These are phyloP conservation scores for Chiua virens DNA, from an alignment of 768 basidiomycete genomes.

Conservation along the genomic window DNA sequence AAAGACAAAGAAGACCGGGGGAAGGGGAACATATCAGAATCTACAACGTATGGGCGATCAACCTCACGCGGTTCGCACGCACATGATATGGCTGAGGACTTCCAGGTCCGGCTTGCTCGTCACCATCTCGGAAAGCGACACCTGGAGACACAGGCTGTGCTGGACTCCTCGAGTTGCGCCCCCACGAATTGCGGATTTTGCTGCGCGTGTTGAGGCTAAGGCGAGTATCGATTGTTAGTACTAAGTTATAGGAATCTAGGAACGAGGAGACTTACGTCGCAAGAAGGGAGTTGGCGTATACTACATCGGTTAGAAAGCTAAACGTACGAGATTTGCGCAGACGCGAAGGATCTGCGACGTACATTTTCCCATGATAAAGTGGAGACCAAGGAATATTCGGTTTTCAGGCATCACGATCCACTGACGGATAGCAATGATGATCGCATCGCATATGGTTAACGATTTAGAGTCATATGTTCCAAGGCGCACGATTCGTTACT, in stretches of 20 bases:
- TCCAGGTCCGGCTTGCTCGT: neutral
- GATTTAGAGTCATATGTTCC: neutral
- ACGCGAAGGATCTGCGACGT: neutral
- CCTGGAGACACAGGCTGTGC: neutral
- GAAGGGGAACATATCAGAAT: neutral
- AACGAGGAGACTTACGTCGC: conserved; percentile 20
- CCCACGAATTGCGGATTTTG: conserved; percentile 4
- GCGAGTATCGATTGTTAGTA: neutral
- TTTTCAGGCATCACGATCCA: conserved; percentile 23
- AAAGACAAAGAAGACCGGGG: neutral
- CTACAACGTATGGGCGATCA: neutral
- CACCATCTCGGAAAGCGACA: neutral
- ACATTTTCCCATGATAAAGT: conserved; percentile 26
- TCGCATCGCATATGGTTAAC: neutral
- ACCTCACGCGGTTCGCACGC: neutral
- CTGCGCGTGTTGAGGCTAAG: conserved; percentile 21
- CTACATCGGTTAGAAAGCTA: neutral
- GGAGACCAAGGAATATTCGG: conserved; percentile 23
- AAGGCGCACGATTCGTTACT: neutral
- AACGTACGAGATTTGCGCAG: neutral
- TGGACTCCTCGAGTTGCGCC: neutral
- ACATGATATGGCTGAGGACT: neutral
- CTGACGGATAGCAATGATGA: conserved; percentile 1
- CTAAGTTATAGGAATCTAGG: neutral
- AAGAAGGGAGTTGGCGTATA: conserved; percentile 27